These are phyloP conservation scores for Pichia norvegensis DNA, from an alignment of 1,139 yeast genomes.

Conservation along the genomic window DNA sequence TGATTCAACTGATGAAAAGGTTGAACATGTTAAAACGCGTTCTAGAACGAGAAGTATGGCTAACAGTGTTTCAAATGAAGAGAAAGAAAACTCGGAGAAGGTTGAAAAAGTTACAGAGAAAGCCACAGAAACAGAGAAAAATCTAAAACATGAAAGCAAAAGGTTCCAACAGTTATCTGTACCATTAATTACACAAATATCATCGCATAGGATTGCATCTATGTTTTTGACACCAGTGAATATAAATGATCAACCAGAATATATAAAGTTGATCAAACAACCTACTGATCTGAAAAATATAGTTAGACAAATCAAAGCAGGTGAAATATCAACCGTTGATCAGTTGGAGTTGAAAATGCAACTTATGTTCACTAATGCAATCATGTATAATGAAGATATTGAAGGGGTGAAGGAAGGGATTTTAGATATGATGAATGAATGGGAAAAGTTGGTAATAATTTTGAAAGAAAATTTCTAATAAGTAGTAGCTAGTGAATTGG, in stretches of 20 bases:
- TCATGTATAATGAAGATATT: constrained; percentile 62
- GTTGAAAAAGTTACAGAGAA: not conserved
- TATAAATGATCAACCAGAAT: constrained; percentile 61
- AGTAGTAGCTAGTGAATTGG: not conserved
- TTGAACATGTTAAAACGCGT: constrained; percentile 1
- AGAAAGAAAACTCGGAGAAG: not conserved
- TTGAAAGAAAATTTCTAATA: constrained; percentile 30
- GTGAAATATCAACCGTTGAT: constrained; percentile 39
- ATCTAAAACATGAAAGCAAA: constrained; percentile 26
- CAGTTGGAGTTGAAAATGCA: constrained; percentile 63
- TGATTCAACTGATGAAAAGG: not conserved
- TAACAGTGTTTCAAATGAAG: not conserved
- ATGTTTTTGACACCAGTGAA: constrained; percentile 67
- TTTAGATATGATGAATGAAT: constrained; percentile 58
- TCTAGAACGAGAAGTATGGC: constrained; percentile 11
- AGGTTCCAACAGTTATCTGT: constrained; percentile 48
- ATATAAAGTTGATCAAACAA: constrained; percentile 49
- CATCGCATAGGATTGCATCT: constrained; percentile 67
- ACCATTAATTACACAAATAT: constrained; percentile 55
- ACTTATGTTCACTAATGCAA: constrained; percentile 76
- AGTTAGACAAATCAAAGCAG: constrained; percentile 49
- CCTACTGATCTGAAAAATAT: constrained; percentile 67
- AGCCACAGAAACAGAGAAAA: not conserved
- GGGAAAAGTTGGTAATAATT: constrained; percentile 42
- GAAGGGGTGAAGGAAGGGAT: constrained; percentile 59